Evolutionary conservation across 805 yeast species (phyloP).

Genomic region (Lipomyces starkeyi): DNA sequence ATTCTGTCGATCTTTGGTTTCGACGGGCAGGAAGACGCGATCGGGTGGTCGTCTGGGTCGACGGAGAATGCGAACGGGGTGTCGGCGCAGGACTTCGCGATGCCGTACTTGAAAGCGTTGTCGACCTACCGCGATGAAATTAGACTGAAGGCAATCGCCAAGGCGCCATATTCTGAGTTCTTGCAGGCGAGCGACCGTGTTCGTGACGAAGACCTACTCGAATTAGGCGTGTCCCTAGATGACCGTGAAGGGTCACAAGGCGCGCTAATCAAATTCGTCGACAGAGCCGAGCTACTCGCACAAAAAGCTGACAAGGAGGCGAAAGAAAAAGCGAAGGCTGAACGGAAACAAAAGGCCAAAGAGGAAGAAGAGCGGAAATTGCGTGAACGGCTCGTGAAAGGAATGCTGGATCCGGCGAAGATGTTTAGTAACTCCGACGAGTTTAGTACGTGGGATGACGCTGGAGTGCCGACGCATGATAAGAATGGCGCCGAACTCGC

Average conservation of each 20-base stretch:
- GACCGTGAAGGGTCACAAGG: constrained; percentile 70
- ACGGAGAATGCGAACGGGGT: constrained; percentile 26
- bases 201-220: constrained; percentile 72
- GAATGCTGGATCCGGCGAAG: constrained; percentile 70
- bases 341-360: constrained; percentile 53
- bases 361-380: constrained; percentile 56
- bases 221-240: constrained; percentile 82
- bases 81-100: constrained; percentile 66
- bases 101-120: constrained; percentile 81
- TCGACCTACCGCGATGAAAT: constrained; percentile 83
- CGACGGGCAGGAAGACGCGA: constrained; percentile 50
- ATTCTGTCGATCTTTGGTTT: constrained; percentile 79
- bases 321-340: constrained; percentile 60
- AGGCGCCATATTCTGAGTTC: constrained; percentile 57
- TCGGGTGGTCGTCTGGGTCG: constrained; percentile 73
- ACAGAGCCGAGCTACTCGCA: constrained; percentile 65
- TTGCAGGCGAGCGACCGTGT: constrained; percentile 75
- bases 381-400: constrained; percentile 72
- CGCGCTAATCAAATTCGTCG: constrained; percentile 88
- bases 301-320: constrained; percentile 63
- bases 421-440: constrained; percentile 63
- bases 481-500: constrained; percentile 80
- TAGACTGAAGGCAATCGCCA: constrained; percentile 73
- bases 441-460: constrained; percentile 80
- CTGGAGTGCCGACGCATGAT: constrained; percentile 81